Evolutionary conservation across 495 filamentous ascomycete genomes (phyloP).

Genomic region (Daldinia vernicosa): DNA sequence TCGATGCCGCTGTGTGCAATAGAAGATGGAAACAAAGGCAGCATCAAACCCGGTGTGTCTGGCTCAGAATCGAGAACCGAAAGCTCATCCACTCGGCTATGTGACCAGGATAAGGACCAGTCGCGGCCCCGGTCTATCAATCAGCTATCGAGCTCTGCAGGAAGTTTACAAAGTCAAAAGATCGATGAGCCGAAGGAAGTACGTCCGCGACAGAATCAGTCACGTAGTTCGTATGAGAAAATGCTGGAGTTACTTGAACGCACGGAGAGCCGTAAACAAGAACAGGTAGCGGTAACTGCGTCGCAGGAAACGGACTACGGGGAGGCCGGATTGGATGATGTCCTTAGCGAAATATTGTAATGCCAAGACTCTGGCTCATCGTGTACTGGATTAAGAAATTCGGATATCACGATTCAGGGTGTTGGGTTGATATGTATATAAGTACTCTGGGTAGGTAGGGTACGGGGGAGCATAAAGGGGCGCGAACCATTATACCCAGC

Average conservation of each 20-base stretch:
- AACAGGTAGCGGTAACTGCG: conserved; percentile 21
- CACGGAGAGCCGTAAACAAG: conserved; percentile 19
- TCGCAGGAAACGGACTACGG: conserved; percentile 58
- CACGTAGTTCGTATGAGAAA: conserved; percentile 40
- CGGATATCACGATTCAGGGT: background rate
- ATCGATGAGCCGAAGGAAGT: conserved; percentile 4
- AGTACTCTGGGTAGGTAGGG: background rate
- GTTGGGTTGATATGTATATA: background rate
- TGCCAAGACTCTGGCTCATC: background rate
- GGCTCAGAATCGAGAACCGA: background rate
- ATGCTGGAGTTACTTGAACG: conserved; percentile 40
- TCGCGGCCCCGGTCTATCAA: conserved; percentile 25
- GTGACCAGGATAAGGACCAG: conserved; percentile 11
- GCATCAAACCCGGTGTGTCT: background rate
- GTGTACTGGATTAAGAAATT: background rate
- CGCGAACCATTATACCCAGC: conserved; percentile 1
- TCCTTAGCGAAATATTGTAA: conserved; percentile 33
- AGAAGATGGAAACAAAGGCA: background rate
- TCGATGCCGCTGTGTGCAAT: background rate
- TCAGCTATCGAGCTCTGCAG: conserved; percentile 17
- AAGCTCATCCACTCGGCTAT: conserved; percentile 1
- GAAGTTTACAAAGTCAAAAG: conserved; percentile 9
- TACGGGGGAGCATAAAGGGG: conserved; percentile 4
- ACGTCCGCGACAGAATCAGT: conserved; percentile 14
- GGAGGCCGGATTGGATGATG: conserved; percentile 49